Evolutionary conservation across 768 basidiomycete species (phyloP).

Genomic region (Mycena alexandri): DNA sequence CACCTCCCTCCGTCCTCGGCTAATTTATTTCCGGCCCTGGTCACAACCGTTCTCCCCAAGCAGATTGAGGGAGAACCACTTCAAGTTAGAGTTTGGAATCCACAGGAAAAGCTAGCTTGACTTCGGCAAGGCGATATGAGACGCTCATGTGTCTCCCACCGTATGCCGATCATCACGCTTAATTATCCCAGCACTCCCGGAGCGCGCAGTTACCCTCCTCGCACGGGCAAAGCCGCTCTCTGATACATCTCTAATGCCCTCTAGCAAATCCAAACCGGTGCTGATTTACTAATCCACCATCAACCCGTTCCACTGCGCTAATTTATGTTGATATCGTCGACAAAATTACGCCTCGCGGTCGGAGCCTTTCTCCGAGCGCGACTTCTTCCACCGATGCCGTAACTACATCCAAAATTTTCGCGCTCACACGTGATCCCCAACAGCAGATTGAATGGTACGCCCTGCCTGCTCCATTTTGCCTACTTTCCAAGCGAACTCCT

Average conservation of each 20-base stretch:
- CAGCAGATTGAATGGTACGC: slow-evolving; percentile 91
- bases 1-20: slow-evolving; percentile 39
- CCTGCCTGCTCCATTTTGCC: slow-evolving; percentile 41
- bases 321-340: slow-evolving; percentile 78
- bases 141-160: slow-evolving; percentile 53
- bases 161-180: slow-evolving; percentile 99
- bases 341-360: slow-evolving; percentile 91
- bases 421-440: slow-evolving; percentile 84
- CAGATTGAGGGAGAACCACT: slow-evolving; percentile 96
- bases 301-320: too few species aligned
- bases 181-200: slow-evolving; percentile 94
- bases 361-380: slow-evolving; percentile 92
- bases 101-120: slow-evolving; percentile 67
- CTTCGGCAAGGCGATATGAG: neutral
- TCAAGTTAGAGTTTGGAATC: slow-evolving; percentile 97
- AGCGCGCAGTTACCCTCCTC: slow-evolving; percentile 96
- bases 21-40: slow-evolving; percentile 99
- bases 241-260: neutral
- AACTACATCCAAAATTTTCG: slow-evolving; percentile 97
- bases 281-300: too few species aligned
- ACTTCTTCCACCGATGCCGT: slow-evolving; percentile 96
- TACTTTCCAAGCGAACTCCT: slow-evolving; percentile 42
- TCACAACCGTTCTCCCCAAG: slow-evolving; percentile 94
- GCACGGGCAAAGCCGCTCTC: slow-evolving; percentile 76
- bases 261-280: slow-evolving; percentile 47